Conservation (phyloP, 2,329 filamentous ascomycete genomes). For the Emmonsiellopsis sp. region DNA sequence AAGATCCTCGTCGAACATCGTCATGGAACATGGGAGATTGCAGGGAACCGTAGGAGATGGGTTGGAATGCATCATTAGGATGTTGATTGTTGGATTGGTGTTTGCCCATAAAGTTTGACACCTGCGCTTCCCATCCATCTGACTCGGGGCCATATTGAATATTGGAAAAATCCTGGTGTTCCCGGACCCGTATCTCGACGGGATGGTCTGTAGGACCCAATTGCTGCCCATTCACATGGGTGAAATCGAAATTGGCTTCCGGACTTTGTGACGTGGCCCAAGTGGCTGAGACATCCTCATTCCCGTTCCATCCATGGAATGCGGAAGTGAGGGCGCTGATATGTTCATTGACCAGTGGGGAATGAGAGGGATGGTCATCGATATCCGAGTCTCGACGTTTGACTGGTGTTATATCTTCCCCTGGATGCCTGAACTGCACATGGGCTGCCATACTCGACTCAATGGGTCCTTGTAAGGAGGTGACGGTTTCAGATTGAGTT, state of each 20-base stretch:
- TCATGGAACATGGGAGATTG: slow-evolving; percentile 22
- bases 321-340: not conserved
- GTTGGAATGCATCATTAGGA: slow-evolving; percentile 18
- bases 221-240: not conserved
- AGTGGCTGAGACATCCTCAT: not conserved
- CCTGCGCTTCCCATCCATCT: slow-evolving; percentile 7
- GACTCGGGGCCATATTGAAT: not conserved
- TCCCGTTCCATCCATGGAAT: not conserved
- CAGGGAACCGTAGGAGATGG: slow-evolving; percentile 24
- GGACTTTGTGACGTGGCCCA: not conserved
- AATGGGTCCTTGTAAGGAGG: not conserved
- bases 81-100: not conserved
- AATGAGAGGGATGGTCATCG: not conserved
- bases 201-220: not conserved
- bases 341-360: not conserved
- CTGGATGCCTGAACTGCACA: not conserved
- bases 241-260: not conserved
- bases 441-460: not conserved
- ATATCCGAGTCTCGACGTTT: not conserved
- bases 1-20: slow-evolving; percentile 21
- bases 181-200: not conserved
- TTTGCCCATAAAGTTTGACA: not conserved
- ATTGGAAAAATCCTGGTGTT: not conserved
- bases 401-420: not conserved
- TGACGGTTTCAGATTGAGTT: not conserved